Evolutionary conservation across 2,329 filamentous ascomycete species (phyloP).

Genomic region (Pseudogymnoascus verrucosus): DNA sequence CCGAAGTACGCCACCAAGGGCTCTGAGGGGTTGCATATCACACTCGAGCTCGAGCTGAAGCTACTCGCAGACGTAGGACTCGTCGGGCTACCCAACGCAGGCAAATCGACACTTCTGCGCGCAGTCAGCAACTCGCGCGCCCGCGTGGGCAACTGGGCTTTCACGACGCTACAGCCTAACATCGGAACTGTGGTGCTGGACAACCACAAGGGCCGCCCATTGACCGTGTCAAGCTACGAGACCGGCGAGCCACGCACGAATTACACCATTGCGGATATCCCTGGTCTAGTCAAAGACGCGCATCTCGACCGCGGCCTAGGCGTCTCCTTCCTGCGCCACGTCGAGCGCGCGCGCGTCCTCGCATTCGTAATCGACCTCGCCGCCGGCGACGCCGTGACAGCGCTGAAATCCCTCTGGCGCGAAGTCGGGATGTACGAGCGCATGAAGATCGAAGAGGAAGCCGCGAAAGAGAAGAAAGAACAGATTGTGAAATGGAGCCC

Average conservation of each 20-base stretch:
- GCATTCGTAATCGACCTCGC: slow-evolving; percentile 88
- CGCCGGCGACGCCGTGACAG: slow-evolving; percentile 68
- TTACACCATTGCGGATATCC: slow-evolving; percentile 94
- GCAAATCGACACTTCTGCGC: slow-evolving; percentile 86
- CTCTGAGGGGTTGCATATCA: slow-evolving; percentile 68
- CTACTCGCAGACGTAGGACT: slow-evolving; percentile 90
- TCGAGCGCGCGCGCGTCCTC: slow-evolving; percentile 86
- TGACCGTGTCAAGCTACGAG: slow-evolving; percentile 34
- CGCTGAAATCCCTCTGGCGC: slow-evolving; percentile 76
- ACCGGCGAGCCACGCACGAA: slow-evolving; percentile 56
- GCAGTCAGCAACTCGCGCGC: slow-evolving; percentile 83
- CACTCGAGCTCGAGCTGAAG: slow-evolving; percentile 84
- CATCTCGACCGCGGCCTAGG: slow-evolving; percentile 88
- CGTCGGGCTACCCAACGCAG: slow-evolving; percentile 90
- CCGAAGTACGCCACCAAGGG: slow-evolving; percentile 88
- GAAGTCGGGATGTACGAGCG: slow-evolving; percentile 80
- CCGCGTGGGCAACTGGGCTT: slow-evolving; percentile 88
- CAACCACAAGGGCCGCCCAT: slow-evolving; percentile 68
- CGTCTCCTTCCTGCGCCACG: slow-evolving; percentile 84
- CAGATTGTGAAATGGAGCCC: slow-evolving; percentile 52
- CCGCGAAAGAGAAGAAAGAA: slow-evolving; percentile 44
- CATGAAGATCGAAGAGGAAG: slow-evolving; percentile 60
- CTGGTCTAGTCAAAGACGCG: slow-evolving; percentile 84
- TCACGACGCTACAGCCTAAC: slow-evolving; percentile 90
- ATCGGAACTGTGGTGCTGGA: slow-evolving; percentile 95